phyloP scores from a whole-genome alignment of 305 asterid genomes.

The Ilex paraguariensis region DNA sequence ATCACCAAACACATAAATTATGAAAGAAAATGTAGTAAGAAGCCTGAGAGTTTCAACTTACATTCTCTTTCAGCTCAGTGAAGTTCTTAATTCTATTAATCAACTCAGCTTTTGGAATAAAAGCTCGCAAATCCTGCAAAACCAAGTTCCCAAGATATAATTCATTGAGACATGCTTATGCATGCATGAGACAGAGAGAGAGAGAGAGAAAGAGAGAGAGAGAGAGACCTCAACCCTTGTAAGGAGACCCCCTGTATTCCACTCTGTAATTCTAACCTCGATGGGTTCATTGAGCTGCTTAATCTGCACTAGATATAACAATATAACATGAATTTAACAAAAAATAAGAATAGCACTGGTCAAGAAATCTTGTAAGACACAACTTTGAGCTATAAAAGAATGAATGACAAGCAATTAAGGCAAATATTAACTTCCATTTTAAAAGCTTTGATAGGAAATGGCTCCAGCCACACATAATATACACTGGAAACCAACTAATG shows the following conservation, averaged over 20 bases:
- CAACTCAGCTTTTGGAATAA: slow-evolving; percentile 86
- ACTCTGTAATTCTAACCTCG: slow-evolving; percentile 70
- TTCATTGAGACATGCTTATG: slow-evolving; percentile 5
- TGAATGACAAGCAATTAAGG: too few species aligned
- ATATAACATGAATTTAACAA: neutral
- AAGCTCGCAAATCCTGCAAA: slow-evolving; percentile 90
- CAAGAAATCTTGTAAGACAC: too few species aligned
- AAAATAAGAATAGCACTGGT: neutral
- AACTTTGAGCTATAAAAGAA: too few species aligned
- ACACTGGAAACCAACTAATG: too few species aligned
- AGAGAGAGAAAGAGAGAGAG: slow-evolving; percentile 7
- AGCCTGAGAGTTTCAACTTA: slow-evolving; percentile 18
- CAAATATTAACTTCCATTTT: too few species aligned
- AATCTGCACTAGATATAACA: slow-evolving; percentile 45
- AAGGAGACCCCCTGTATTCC: slow-evolving; percentile 95
- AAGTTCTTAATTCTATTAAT: slow-evolving; percentile 69
- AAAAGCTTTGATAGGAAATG: too few species aligned
- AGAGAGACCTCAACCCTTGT: slow-evolving; percentile 81
- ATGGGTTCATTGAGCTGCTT: slow-evolving; percentile 81
- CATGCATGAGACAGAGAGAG: neutral
- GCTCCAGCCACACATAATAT: too few species aligned
- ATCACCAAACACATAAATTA: slow-evolving; percentile 1
- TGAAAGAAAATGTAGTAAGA: slow-evolving; percentile 9
- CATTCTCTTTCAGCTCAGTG: slow-evolving; percentile 80
- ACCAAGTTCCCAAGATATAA: slow-evolving; percentile 10